phyloP scores from a whole-genome alignment of 2,329 filamentous ascomycete genomes.

The Fusarium sp. region DNA sequence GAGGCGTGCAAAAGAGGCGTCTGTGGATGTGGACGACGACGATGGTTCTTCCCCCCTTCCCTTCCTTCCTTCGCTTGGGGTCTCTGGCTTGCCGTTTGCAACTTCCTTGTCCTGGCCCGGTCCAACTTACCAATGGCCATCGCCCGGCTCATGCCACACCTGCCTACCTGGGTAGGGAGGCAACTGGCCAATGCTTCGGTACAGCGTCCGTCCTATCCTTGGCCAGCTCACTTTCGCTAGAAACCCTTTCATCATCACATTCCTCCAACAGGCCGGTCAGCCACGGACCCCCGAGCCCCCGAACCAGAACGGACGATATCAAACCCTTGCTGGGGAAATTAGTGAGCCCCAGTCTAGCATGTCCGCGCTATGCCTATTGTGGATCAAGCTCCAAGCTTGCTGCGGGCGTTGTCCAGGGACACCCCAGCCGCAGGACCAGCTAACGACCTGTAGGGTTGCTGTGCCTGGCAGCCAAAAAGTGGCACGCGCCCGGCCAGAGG shows the following conservation, averaged over 20 bases:
- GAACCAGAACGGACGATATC: slow-evolving; percentile 31
- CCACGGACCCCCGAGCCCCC: slow-evolving; percentile 28
- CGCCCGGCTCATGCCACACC: not conserved
- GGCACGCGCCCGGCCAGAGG: slow-evolving; percentile 33
- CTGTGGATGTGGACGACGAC: slow-evolving; percentile 3
- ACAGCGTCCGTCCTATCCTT: slow-evolving; percentile 6
- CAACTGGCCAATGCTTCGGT: not conserved
- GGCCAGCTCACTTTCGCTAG: slow-evolving; percentile 29
- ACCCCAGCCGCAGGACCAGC: slow-evolving; percentile 20
- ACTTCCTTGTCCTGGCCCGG: slow-evolving; percentile 15
- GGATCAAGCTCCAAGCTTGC: slow-evolving; percentile 22
- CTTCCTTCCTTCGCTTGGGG: slow-evolving; percentile 8
- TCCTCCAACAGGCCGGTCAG: slow-evolving; percentile 36
- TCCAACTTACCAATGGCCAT: slow-evolving; percentile 17
- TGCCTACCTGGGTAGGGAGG: not conserved
- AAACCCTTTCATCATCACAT: slow-evolving; percentile 36
- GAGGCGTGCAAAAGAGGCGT: not conserved
- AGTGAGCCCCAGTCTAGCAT: slow-evolving; percentile 7
- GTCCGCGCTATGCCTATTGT: slow-evolving; percentile 30
- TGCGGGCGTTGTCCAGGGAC: slow-evolving; percentile 16
- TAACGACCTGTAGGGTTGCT: slow-evolving; percentile 29
- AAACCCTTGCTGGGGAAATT: slow-evolving; percentile 34
- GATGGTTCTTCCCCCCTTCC: not conserved
- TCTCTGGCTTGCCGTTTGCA: slow-evolving; percentile 2
- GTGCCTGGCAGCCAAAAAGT: slow-evolving; percentile 37